Conservation (phyloP, 1,139 yeast species). For the Casaregolazyma lundiana region DNA sequence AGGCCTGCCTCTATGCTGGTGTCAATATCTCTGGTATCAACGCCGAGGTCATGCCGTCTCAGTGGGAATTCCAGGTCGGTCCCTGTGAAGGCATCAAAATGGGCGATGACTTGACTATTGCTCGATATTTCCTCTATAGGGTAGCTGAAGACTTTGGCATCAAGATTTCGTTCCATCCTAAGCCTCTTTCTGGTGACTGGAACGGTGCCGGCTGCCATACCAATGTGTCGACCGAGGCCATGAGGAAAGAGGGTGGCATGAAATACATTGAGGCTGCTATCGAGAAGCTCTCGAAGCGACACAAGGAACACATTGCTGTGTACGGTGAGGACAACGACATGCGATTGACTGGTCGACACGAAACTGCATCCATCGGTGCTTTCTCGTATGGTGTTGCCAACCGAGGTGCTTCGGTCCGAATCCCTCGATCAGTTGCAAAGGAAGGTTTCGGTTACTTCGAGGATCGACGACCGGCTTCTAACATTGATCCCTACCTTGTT, state of each 20-base stretch:
- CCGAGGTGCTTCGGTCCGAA: conserved; percentile 98
- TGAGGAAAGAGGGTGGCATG: conserved; percentile 97
- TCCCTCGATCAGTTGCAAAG: conserved; percentile 97
- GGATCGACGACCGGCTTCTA: conserved; percentile 99
- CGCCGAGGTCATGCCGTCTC: conserved; percentile 99
- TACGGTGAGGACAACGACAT: conserved; percentile 92
- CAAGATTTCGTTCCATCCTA: conserved; percentile 98
- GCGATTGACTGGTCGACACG: conserved; percentile 97
- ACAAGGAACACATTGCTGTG: conserved; percentile 89
- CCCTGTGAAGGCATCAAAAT: conserved; percentile 91
- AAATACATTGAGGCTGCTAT: conserved; percentile 87
- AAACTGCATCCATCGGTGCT: conserved; percentile 88
- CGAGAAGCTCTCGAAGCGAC: conserved; percentile 92
- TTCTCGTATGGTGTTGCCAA: conserved; percentile 98
- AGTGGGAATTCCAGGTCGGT: conserved; percentile 99
- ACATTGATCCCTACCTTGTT: conserved; percentile 97
- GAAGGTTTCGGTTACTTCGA: conserved; percentile 98
- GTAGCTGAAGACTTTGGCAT: conserved; percentile 99
- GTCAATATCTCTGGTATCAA: conserved; percentile 89
- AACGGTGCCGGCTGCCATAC: conserved; percentile 99
- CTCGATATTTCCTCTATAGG: conserved; percentile 87
- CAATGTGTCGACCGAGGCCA: conserved; percentile 84
- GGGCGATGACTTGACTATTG: conserved; percentile 98
- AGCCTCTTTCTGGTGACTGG: conserved; percentile 98
- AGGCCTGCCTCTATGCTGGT: conserved; percentile 94